These are phyloP conservation scores for Tricholoma flavovirens DNA, from an alignment of 768 basidiomycete species.

Conservation along the genomic window DNA sequence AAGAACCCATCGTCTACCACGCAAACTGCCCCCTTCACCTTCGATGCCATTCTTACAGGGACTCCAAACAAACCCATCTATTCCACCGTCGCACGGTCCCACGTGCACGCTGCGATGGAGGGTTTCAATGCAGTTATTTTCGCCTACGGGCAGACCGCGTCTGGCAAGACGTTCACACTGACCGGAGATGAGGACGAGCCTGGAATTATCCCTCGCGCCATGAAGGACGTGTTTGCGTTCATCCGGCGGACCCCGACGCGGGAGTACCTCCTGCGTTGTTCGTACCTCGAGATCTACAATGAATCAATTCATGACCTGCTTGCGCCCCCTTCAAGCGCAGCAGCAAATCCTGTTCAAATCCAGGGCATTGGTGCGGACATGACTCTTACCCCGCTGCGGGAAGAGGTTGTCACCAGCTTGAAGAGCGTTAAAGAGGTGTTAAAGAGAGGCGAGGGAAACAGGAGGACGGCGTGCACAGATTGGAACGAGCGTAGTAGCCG, in stretches of 20 bases:
- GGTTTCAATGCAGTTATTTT: conserved; percentile 96
- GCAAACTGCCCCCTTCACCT: conserved; percentile 43
- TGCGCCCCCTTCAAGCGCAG: conserved; percentile 53
- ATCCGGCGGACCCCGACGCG: conserved; percentile 73
- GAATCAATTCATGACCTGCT: conserved; percentile 85
- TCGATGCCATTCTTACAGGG: conserved; percentile 73
- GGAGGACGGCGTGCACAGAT: conserved; percentile 93
- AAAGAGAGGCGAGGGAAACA: conserved; percentile 77
- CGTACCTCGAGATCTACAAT: conserved; percentile 98
- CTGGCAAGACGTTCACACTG: conserved; percentile 55
- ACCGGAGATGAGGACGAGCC: conserved; percentile 79
- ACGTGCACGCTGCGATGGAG: conserved; percentile 90
- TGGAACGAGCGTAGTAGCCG: conserved; percentile 97
- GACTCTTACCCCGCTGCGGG: conserved; percentile 70
- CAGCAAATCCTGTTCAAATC: conserved; percentile 62
- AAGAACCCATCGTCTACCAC: conserved; percentile 33
- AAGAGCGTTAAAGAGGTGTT: conserved; percentile 83
- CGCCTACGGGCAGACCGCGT: conserved; percentile 87
- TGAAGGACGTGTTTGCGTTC: conserved; percentile 86
- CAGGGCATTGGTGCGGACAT: conserved; percentile 61
- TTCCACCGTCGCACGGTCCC: conserved; percentile 66
- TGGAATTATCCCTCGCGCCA: conserved; percentile 89
- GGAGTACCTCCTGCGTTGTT: conserved; percentile 92
- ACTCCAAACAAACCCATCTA: conserved; percentile 79
- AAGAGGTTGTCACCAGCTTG: conserved; percentile 91